Evolutionary conservation across 139 green algal genomes (phyloP).

Genomic region (Picochlorum sp.): DNA sequence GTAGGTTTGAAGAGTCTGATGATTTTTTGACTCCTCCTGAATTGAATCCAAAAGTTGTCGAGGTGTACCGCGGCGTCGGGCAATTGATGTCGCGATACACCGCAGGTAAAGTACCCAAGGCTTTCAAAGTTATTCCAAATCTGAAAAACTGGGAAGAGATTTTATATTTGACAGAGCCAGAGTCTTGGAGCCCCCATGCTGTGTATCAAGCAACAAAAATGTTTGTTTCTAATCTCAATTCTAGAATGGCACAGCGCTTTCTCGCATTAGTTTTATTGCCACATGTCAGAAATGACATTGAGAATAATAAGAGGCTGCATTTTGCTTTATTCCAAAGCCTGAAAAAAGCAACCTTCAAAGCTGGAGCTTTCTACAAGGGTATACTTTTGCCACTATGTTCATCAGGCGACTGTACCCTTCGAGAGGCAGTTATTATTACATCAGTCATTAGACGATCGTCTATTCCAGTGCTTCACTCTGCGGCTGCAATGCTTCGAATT

Average conservation of each 20-base stretch:
- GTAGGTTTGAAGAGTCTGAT: slow-evolving; percentile 5
- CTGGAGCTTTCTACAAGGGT: slow-evolving; percentile 96
- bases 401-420: slow-evolving; percentile 71
- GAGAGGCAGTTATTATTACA: slow-evolving; percentile 93
- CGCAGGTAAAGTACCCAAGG: slow-evolving; percentile 85
- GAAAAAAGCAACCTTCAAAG: slow-evolving; percentile 97
- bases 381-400: slow-evolving; percentile 83
- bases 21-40: slow-evolving; percentile 25
- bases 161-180: slow-evolving; percentile 83
- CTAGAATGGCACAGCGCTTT: slow-evolving; percentile 81
- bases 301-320: slow-evolving; percentile 77
- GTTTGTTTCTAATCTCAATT: slow-evolving; percentile 97
- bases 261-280: slow-evolving; percentile 92
- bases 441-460: slow-evolving; percentile 70
- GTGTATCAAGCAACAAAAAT: slow-evolving; percentile 84
- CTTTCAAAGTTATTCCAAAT: slow-evolving; percentile 98
- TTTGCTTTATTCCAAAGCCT: slow-evolving; percentile 94
- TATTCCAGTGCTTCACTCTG: slow-evolving; percentile 87
- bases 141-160: slow-evolving; percentile 97
- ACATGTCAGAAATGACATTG: slow-evolving; percentile 79
- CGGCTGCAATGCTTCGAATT: slow-evolving; percentile 81
- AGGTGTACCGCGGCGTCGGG: slow-evolving; percentile 62
- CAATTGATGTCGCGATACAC: slow-evolving; percentile 63
- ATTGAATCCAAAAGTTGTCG: slow-evolving; percentile 70
- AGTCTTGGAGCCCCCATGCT: slow-evolving; percentile 81